Evolutionary conservation across 1,284 basidiomycete species (phyloP).

Genomic region (Anthracocystis panici-leucophaei): DNA sequence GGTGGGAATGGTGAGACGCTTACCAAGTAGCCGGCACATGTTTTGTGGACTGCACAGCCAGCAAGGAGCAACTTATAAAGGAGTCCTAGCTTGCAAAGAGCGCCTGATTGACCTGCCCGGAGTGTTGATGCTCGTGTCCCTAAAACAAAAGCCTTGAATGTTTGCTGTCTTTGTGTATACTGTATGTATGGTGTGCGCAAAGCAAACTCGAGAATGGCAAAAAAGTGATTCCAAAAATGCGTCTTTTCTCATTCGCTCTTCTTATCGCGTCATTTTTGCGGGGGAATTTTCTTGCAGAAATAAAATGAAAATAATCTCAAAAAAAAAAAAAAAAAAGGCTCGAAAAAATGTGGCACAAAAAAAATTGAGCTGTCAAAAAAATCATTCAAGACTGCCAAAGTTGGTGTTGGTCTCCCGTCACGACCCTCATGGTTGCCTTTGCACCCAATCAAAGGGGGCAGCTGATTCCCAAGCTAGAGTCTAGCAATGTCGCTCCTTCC

Average conservation of each 20-base stretch:
- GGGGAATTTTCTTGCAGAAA: background rate
- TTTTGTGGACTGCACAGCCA: background rate
- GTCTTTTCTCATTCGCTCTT: background rate
- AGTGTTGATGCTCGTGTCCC: no score
- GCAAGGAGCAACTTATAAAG: background rate
- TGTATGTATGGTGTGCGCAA: constrained; percentile 2
- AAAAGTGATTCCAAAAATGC: no score
- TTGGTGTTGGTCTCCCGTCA: constrained; percentile 10
- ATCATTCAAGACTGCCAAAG: background rate
- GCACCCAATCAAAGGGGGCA: background rate
- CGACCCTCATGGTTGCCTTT: background rate
- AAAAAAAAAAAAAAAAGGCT: background rate
- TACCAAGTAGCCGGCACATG: constrained; percentile 55
- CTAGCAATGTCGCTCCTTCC: constrained; percentile 17
- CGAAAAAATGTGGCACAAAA: constrained; percentile 5
- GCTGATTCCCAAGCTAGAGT: background rate
- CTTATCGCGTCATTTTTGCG: constrained; percentile 32
- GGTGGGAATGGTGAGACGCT: constrained; percentile 2
- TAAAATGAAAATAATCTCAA: background rate
- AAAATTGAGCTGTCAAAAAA: background rate
- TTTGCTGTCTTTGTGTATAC: no score
- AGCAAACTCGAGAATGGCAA: constrained; percentile 2
- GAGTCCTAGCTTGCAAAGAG: background rate
- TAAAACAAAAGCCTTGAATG: background rate
- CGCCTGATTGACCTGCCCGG: no score